Percentiles rank a stretch among this genome's conserved stretches.
Conservation (phyloP, 106 monocot species). For the Apostasia ramifera region DNA sequence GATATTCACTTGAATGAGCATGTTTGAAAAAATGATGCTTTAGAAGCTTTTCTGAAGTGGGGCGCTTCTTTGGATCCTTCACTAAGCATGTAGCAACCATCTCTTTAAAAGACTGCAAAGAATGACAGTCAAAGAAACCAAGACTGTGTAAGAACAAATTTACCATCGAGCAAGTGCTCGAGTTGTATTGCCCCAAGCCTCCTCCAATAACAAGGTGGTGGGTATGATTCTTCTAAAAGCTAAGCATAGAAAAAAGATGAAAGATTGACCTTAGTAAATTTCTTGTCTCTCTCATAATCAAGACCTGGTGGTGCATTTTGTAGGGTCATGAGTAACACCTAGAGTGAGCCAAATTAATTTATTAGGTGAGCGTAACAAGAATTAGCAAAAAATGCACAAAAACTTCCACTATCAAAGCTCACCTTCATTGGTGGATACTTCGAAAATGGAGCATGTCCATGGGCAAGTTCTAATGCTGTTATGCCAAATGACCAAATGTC, state of each 20-base stretch:
- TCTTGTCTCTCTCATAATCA: constrained; percentile 83
- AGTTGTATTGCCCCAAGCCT: background rate
- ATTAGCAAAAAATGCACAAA: background rate
- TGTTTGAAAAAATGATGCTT: constrained; percentile 92
- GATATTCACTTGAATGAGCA: constrained; percentile 63
- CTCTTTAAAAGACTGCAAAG: constrained; percentile 77
- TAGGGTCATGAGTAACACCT: constrained; percentile 95
- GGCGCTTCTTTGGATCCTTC: constrained; percentile 97
- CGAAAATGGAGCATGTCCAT: constrained; percentile 95
- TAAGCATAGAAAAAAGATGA: constrained; percentile 5
- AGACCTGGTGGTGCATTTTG: constrained; percentile 97
- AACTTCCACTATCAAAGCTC: background rate
- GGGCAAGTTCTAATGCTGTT: constrained; percentile 93
- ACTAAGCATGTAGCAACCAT: constrained; percentile 84
- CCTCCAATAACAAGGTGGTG: background rate
- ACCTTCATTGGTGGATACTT: constrained; percentile 99
- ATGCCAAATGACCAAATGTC: constrained; percentile 98
- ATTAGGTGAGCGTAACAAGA: constrained; percentile 3
- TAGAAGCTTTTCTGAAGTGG: constrained; percentile 81
- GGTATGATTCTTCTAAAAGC: constrained; percentile 1
- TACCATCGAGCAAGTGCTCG: constrained; percentile 1
- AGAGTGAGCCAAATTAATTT: constrained; percentile 1
- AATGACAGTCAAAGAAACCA: background rate
- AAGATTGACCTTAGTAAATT: constrained; percentile 67
- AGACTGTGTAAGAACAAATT: background rate